Evolutionary conservation across 2,329 filamentous ascomycete genomes (phyloP).

Genomic region (Aspergillus vadensis): DNA sequence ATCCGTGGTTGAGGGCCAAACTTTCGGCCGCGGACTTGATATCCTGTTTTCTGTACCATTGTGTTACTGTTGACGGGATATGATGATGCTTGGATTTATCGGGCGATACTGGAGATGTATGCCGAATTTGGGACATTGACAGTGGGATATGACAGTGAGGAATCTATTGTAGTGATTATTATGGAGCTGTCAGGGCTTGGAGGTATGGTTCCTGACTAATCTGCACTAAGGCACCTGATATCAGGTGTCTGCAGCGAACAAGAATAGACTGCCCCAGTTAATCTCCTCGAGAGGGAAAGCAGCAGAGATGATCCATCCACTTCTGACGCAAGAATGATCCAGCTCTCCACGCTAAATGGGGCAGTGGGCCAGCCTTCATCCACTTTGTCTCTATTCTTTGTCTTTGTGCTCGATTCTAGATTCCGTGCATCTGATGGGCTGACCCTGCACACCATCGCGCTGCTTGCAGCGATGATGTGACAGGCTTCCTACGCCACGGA

Average conservation of each 20-base stretch:
- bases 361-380: not conserved
- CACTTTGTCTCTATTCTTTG: not conserved
- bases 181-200: not conserved
- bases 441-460: not conserved
- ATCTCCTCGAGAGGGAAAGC: not conserved
- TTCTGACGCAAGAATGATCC: not conserved
- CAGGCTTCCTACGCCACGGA: not conserved
- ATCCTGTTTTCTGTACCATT: not conserved
- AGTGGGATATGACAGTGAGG: not conserved
- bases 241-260: not conserved
- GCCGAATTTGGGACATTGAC: not conserved
- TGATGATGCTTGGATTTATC: not conserved
- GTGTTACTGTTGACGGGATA: not conserved
- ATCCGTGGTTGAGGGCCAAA: not conserved
- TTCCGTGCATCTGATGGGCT: not conserved
- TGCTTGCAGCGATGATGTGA: slow-evolving; percentile 1
- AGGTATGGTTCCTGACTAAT: not conserved
- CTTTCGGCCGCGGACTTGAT: not conserved
- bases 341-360: not conserved
- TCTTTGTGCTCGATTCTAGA: not conserved
- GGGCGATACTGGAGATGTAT: not conserved
- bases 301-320: not conserved
- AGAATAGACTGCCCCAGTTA: not conserved
- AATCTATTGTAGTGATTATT: not conserved
- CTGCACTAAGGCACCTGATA: not conserved